These are phyloP conservation scores for Talinum fruticosum DNA, from an alignment of 148 eudicot species.

Conservation along the genomic window DNA sequence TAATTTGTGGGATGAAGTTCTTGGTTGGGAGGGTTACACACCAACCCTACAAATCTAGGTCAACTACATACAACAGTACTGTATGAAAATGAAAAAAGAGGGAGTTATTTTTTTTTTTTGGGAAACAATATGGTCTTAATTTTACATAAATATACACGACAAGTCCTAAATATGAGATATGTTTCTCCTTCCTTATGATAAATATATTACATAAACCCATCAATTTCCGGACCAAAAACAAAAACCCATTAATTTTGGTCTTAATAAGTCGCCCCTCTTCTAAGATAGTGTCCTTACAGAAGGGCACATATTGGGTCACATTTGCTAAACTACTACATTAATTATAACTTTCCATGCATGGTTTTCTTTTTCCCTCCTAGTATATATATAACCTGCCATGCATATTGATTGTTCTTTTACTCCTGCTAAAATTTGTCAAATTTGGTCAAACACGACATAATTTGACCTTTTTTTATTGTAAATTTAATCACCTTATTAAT, in stretches of 20 bases:
- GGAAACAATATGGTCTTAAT: not conserved
- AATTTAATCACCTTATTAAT: too few species aligned
- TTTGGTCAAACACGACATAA: too few species aligned
- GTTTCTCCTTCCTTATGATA: not conserved
- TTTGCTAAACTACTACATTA: not conserved
- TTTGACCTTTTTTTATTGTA: too few species aligned
- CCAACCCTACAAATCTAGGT: constrained; percentile 19
- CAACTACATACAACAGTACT: too few species aligned
- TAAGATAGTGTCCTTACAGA: constrained; percentile 9
- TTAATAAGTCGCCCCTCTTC: constrained; percentile 2
- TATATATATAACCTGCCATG: too few species aligned
- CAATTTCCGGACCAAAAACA: too few species aligned
- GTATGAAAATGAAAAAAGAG: too few species aligned
- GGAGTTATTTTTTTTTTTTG: too few species aligned
- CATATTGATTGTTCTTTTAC: too few species aligned
- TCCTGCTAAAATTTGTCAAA: too few species aligned
- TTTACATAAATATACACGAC: constrained; percentile 11
- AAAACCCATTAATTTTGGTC: not conserved
- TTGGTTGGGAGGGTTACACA: constrained; percentile 12
- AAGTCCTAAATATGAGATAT: constrained; percentile 11
- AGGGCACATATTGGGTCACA: constrained; percentile 26
- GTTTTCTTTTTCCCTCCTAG: not conserved
- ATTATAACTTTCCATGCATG: not conserved
- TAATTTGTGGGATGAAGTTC: too few species aligned
- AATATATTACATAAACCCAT: not conserved